Conservation (phyloP, 2,329 filamentous ascomycete genomes). For the Aspergillus terreus region DNA sequence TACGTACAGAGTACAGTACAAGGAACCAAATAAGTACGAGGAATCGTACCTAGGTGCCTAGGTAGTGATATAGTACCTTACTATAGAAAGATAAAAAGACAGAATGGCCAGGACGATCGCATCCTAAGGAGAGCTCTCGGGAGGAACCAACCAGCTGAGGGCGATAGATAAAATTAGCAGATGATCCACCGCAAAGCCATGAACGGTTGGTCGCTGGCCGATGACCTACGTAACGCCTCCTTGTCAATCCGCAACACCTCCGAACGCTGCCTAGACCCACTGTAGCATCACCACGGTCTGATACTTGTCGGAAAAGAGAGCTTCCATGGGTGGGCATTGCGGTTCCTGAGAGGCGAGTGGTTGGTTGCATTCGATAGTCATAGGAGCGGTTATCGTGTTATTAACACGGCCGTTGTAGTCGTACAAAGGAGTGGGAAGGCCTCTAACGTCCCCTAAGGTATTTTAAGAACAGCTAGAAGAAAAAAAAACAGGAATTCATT, state of each 20-base stretch:
- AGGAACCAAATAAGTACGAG: too few species aligned
- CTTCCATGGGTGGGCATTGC: too few species aligned
- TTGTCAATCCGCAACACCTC: constrained; percentile 17
- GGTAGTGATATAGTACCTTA: too few species aligned
- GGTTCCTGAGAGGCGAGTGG: too few species aligned
- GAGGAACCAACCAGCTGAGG: not conserved
- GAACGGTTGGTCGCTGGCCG: constrained; percentile 14
- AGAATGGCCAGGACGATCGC: not conserved
- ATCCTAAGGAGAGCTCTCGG: not conserved
- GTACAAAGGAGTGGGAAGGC: too few species aligned
- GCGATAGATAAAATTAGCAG: constrained; percentile 14
- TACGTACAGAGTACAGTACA: not conserved
- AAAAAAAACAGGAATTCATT: not conserved
- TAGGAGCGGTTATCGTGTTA: too few species aligned
- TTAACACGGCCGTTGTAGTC: too few species aligned
- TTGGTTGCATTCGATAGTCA: not conserved
- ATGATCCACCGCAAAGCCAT: constrained; percentile 13
- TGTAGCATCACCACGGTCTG: not conserved
- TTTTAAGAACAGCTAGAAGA: not conserved
- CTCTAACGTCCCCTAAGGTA: too few species aligned
- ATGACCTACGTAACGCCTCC: constrained; percentile 15
- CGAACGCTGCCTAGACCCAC: constrained; percentile 8
- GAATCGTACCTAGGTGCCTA: too few species aligned
- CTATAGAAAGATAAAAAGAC: too few species aligned
- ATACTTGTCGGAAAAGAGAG: not conserved